These are phyloP conservation scores for Camellia lanceoleosa DNA, from an alignment of 148 eudicot species.

Conservation along the genomic window DNA sequence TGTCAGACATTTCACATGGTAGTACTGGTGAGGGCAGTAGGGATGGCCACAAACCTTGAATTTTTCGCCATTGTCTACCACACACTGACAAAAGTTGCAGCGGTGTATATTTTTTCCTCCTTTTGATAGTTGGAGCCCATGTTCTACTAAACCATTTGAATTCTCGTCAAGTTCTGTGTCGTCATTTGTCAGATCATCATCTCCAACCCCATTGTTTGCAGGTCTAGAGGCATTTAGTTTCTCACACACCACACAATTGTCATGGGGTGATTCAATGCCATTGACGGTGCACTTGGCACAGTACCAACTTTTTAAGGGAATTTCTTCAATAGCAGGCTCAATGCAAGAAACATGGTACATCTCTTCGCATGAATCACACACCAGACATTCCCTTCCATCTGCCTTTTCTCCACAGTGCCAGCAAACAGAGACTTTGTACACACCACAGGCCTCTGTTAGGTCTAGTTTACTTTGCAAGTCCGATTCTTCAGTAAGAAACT, in stretches of 20 bases:
- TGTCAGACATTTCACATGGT: slow-evolving; percentile 74
- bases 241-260: slow-evolving; percentile 72
- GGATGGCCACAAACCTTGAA: slow-evolving; percentile 65
- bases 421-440: slow-evolving; percentile 43
- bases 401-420: slow-evolving; percentile 57
- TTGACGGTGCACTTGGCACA: slow-evolving; percentile 61
- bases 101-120: slow-evolving; percentile 23
- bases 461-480: slow-evolving; percentile 37
- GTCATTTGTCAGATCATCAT: slow-evolving; percentile 24
- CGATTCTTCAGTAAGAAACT: slow-evolving; percentile 40
- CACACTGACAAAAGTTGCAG: slow-evolving; percentile 57
- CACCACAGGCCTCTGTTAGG: slow-evolving; percentile 40
- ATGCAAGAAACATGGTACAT: slow-evolving; percentile 84
- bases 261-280: slow-evolving; percentile 65
- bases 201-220: slow-evolving; percentile 21
- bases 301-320: slow-evolving; percentile 76
- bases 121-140: slow-evolving; percentile 33
- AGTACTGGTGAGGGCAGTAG: slow-evolving; percentile 59
- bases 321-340: slow-evolving; percentile 63
- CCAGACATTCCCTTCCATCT: slow-evolving; percentile 68
- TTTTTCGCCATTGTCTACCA: slow-evolving; percentile 39
- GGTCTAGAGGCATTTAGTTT: slow-evolving; percentile 37
- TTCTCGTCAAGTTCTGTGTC: slow-evolving; percentile 44
- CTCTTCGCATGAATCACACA: slow-evolving; percentile 87
- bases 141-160: slow-evolving; percentile 34